Percentiles rank a stretch among this genome's conserved stretches.
Evolutionary conservation across 352 stramenopile species (phyloP).

Genomic region (Blastocystis sp.): DNA sequence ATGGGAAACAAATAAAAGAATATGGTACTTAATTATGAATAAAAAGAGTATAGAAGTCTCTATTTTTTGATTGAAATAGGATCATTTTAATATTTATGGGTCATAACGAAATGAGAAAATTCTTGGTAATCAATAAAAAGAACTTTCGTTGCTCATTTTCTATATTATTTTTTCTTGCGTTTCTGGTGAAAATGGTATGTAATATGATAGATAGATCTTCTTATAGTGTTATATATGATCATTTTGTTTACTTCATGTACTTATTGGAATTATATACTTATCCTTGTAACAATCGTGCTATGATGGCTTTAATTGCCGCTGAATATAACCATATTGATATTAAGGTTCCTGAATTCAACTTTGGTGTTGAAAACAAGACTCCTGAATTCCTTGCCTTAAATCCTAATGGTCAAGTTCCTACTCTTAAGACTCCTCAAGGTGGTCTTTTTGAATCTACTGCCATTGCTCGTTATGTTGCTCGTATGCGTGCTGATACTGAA

Average conservation of each 20-base stretch:
- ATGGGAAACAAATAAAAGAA: no score
- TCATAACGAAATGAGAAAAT: no score
- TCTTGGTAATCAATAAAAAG: no score
- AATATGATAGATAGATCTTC: no score
- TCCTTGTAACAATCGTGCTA: conserved; percentile 66
- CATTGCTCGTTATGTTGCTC: conserved; percentile 70
- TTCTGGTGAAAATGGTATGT: no score
- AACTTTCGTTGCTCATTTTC: no score
- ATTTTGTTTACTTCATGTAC: conserved; percentile 1
- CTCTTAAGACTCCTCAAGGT: conserved; percentile 60
- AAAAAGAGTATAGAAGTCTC: no score
- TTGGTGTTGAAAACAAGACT: conserved; percentile 49
- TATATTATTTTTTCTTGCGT: no score
- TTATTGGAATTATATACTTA: conserved; percentile 64
- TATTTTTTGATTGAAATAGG: no score
- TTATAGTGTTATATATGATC: not conserved
- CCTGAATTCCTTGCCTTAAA: conserved; percentile 59
- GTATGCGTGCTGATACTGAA: conserved; percentile 59
- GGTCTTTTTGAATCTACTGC: conserved; percentile 66
- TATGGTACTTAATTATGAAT: no score
- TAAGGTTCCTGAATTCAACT: conserved; percentile 56
- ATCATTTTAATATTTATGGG: no score
- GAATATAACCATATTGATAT: conserved; percentile 69
- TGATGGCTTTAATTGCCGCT: conserved; percentile 75
- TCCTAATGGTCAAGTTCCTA: conserved; percentile 63